Percentiles rank a stretch among this genome's conserved stretches.
phyloP scores from a whole-genome alignment of 164 flowering plant species.

The Piper betle region DNA sequence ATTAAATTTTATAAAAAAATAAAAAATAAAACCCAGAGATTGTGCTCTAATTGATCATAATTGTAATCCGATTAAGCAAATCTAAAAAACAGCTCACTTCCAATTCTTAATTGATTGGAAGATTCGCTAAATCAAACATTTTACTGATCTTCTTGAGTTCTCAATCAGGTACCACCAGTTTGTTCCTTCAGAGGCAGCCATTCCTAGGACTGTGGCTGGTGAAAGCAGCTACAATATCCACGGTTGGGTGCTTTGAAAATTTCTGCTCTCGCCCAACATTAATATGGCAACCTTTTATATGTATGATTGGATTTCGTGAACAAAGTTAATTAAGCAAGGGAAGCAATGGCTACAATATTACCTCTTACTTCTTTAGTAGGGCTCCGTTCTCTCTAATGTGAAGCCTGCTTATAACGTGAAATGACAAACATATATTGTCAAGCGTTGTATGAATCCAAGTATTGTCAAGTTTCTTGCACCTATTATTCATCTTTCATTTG shows the following conservation, averaged over 20 bases:
- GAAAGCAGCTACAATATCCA: conserved; percentile 26
- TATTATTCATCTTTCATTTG: neutral
- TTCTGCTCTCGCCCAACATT: neutral
- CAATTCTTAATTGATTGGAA: neutral
- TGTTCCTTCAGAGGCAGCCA: conserved; percentile 15
- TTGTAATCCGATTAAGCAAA: neutral
- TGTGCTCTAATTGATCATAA: neutral
- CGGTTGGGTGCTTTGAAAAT: conserved; percentile 25
- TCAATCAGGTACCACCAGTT: conserved; percentile 25
- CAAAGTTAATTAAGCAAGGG: neutral
- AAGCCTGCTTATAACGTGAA: too few species aligned
- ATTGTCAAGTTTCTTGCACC: too few species aligned
- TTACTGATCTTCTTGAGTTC: neutral
- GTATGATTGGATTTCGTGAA: neutral
- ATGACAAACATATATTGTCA: too few species aligned
- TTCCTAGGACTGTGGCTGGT: conserved; percentile 16
- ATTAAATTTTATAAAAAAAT: neutral
- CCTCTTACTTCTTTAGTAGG: neutral
- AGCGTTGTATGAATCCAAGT: too few species aligned
- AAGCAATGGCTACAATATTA: neutral
- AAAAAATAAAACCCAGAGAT: too few species aligned
- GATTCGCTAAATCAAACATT: neutral
- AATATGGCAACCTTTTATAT: neutral
- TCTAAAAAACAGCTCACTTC: neutral
- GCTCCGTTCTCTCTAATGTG: neutral